Conservation (phyloP, 1,139 yeast genomes). For the Yarrowia galli region DNA sequence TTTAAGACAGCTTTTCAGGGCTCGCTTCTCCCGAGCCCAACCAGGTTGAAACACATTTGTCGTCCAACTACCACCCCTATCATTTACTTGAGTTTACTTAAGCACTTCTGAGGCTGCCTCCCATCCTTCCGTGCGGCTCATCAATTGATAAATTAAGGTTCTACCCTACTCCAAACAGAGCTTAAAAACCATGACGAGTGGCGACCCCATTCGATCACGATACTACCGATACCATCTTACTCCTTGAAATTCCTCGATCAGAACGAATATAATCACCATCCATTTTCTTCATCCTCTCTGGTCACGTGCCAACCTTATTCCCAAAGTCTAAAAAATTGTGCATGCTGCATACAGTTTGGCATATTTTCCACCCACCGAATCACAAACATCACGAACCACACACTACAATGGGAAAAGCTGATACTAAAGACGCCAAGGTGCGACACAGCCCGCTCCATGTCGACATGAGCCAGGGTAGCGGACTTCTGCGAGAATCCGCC, state of each 20-base stretch:
- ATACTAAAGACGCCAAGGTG: conserved; percentile 45
- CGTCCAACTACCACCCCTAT: no score
- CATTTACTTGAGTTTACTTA: no score
- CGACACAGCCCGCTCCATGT: conserved; percentile 82
- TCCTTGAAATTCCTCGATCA: not conserved
- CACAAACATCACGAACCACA: not conserved
- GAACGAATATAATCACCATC: not conserved
- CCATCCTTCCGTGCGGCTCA: not conserved
- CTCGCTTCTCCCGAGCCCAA: no score
- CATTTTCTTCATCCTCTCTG: no score
- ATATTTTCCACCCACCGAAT: conserved; percentile 8
- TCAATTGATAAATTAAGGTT: not conserved
- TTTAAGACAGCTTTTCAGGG: no score
- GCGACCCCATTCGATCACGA: not conserved
- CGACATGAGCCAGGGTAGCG: conserved; percentile 76
- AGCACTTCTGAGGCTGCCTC: no score
- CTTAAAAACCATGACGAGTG: not conserved
- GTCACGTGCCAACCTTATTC: conserved; percentile 9
- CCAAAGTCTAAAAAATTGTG: conserved; percentile 22
- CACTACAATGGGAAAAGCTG: conserved; percentile 49
- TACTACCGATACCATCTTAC: not conserved
- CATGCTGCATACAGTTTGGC: conserved; percentile 28
- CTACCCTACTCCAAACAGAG: no score
- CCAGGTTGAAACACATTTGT: no score
- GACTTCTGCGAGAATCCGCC: conserved; percentile 63